Conservation (phyloP, 2,329 filamentous ascomycete species). For the Aureobasidium lini region DNA sequence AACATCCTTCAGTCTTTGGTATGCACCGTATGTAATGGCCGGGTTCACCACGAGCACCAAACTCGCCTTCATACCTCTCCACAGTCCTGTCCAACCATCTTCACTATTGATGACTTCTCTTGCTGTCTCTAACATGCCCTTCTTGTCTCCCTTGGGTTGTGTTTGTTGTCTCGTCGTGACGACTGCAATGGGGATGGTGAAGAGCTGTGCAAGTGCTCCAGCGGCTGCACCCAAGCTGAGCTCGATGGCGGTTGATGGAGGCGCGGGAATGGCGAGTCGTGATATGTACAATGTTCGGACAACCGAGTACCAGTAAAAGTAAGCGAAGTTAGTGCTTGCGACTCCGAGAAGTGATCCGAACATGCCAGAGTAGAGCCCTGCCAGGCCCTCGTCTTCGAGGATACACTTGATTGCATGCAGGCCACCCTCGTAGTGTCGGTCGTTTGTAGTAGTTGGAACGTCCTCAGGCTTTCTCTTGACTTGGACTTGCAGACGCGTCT, state of each 20-base stretch:
- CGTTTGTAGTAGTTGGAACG: conserved; percentile 38
- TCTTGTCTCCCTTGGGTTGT: conserved; percentile 73
- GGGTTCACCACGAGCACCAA: conserved; percentile 93
- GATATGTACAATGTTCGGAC: conserved; percentile 72
- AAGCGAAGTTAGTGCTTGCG: conserved; percentile 96
- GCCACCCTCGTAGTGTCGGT: conserved; percentile 76
- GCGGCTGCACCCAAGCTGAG: conserved; percentile 78
- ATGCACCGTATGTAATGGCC: conserved; percentile 94
- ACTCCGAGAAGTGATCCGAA: conserved; percentile 81
- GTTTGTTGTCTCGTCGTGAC: conserved; percentile 96
- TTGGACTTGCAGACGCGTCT: conserved; percentile 93
- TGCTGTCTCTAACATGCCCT: conserved; percentile 79
- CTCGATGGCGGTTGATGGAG: conserved; percentile 73
- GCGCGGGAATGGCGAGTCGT: conserved; percentile 34
- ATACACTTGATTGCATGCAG: conserved; percentile 86
- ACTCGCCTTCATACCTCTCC: conserved; percentile 93
- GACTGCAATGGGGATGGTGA: conserved; percentile 93
- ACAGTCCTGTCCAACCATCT: conserved; percentile 81
- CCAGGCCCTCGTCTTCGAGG: conserved; percentile 66
- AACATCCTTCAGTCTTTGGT: conserved; percentile 73
- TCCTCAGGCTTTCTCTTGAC: conserved; percentile 54
- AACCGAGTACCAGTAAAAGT: conserved; percentile 98
- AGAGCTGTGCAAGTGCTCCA: conserved; percentile 85
- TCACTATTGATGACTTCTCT: conserved; percentile 83
- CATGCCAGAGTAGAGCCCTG: conserved; percentile 84